Base-by-base conservation (phyloP, 2,329 filamentous ascomycete genomes). In the Botryotinia narcissicola region DNA sequence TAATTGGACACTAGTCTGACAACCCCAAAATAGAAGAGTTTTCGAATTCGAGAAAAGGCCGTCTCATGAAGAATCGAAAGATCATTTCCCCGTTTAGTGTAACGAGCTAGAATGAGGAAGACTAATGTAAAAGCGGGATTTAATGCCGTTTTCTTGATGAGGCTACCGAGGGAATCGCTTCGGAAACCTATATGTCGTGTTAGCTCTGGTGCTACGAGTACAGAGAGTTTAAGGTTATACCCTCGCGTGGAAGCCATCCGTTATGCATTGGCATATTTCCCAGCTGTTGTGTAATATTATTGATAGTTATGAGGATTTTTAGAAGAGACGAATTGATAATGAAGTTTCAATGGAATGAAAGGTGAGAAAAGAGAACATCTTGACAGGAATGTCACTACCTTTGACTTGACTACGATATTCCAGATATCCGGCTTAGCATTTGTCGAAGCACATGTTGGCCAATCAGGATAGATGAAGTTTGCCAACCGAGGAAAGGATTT, bases 61-160 rank as follows among this genome's bases (percentile, higher is more conserved):
- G 80, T 83, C 25, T 87, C 85, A 76, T 89, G 86, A 35, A 88
- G 82, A 72, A 86, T 84, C 16, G 84, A 81, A 29, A 92, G 79
- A 70, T 87, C 83, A 72, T 85, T 84, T 68, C 91, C 91, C 76
- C 85, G 85, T 76, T 87, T 84, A n/a, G 90, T 92, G 83, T 88
- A 91, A 42, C 87, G 86, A 14, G 88, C 87, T 35, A 90, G 84
- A 7, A 93, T 85, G 62, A 93, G 78, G 37, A 93, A 83, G 0
- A 91, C 88, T 20, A 93, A 82, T 0, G 91, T 86, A 32, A 93
- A 82, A 57, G 85, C 84, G 2, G 92, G 91, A 78, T 92, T 92
- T 74, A 93, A 83, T 10, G 87, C 84, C 0, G 90, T 93, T 71
- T 84, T 84, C 75, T 87, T 86, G 76, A 93, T 79, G 59, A 91